These are phyloP conservation scores for Scytalidium lignicola DNA, from an alignment of 2,329 filamentous ascomycete species.

Conservation along the genomic window DNA sequence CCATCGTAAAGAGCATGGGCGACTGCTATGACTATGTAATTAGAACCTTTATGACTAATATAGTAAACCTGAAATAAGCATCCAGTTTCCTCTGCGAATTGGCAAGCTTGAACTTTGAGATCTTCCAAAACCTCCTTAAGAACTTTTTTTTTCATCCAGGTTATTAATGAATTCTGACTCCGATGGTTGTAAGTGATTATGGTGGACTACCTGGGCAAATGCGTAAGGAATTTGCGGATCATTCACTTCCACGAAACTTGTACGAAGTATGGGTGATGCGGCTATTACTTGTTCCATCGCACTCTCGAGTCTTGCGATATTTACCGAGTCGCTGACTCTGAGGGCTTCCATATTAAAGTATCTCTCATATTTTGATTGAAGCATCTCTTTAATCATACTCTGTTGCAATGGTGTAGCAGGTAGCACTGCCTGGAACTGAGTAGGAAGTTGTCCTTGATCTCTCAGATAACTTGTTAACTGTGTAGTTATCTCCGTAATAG, in stretches of 20 bases:
- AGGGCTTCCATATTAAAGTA: constrained; percentile 87
- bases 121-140: constrained; percentile 32
- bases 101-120: constrained; percentile 34
- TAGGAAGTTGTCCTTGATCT: constrained; percentile 29
- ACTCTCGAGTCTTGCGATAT: constrained; percentile 49
- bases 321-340: constrained; percentile 47
- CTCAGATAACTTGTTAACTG: constrained; percentile 35
- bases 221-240: constrained; percentile 49
- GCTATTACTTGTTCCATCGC: constrained; percentile 60
- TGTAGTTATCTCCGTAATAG: constrained; percentile 21
- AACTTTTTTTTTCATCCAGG: background rate
- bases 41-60: constrained; percentile 25
- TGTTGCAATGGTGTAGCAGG: constrained; percentile 83
- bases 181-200: background rate
- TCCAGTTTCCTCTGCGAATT: constrained; percentile 29
- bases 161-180: background rate
- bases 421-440: constrained; percentile 52
- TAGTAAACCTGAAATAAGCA: constrained; percentile 47
- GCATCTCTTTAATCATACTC: constrained; percentile 78
- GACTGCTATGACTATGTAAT: constrained; percentile 61
- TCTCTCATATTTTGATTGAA: constrained; percentile 63
- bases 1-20: constrained; percentile 88
- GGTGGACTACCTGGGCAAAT: constrained; percentile 51
- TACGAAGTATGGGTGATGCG: constrained; percentile 67
- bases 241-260: constrained; percentile 63